Conservation (phyloP, 495 filamentous ascomycete genomes). For the Xylaria bambusicola region DNA sequence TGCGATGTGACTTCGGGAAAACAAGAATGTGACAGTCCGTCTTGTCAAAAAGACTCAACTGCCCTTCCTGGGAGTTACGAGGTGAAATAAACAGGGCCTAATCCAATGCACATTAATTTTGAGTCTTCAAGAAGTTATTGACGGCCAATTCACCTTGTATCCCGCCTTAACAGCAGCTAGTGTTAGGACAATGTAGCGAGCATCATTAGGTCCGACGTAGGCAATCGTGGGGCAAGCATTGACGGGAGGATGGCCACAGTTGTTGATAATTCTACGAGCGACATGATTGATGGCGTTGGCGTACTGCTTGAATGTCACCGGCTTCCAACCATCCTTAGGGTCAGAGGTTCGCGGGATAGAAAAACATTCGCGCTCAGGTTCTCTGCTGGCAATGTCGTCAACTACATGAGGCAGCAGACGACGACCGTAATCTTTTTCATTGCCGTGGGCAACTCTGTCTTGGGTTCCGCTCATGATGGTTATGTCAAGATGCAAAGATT, state of each 20-base stretch:
- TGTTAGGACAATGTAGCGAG: constrained; percentile 49
- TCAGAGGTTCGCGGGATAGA: constrained; percentile 41
- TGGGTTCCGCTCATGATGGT: background rate
- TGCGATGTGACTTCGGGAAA: constrained; percentile 30
- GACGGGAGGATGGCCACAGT: constrained; percentile 36
- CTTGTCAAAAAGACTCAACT: constrained; percentile 45
- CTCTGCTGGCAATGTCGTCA: constrained; percentile 48
- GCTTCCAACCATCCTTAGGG: constrained; percentile 53
- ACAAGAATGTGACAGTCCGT: constrained; percentile 40
- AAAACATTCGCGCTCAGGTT: constrained; percentile 45
- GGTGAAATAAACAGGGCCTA: constrained; percentile 42
- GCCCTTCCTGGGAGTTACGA: constrained; percentile 48
- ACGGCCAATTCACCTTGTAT: constrained; percentile 37
- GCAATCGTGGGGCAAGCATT: constrained; percentile 44
- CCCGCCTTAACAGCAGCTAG: constrained; percentile 47
- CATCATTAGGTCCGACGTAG: constrained; percentile 51
- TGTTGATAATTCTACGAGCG: constrained; percentile 49
- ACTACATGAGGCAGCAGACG: constrained; percentile 48
- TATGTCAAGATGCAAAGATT: too few relatives aligned
- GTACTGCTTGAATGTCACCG: constrained; percentile 50
- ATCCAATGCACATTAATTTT: background rate
- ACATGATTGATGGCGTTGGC: constrained; percentile 54
- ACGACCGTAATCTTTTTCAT: constrained; percentile 27
- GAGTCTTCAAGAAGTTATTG: background rate
- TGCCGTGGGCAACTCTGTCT: background rate